Conservation (phyloP, 805 yeast species). For the Cyberlindnera japonica region DNA sequence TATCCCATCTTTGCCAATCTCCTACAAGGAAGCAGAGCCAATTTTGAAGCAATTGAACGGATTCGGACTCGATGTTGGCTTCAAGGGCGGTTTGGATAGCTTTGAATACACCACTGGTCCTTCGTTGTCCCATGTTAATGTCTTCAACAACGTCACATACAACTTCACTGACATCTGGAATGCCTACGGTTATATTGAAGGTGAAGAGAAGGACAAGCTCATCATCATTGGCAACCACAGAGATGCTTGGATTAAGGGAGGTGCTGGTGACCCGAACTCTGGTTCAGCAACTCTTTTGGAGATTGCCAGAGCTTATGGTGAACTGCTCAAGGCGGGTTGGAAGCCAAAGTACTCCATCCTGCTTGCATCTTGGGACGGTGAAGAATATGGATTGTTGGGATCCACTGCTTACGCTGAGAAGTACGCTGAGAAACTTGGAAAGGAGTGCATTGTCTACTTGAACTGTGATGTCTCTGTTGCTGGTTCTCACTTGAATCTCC, state of each 20-base stretch:
- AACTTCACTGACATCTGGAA: conserved; percentile 59
- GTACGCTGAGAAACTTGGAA: conserved; percentile 42
- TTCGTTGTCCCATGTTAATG: conserved; percentile 41
- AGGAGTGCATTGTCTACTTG: conserved; percentile 59
- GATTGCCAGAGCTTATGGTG: conserved; percentile 55
- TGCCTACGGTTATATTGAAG: conserved; percentile 58
- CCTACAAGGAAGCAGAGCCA: conserved; percentile 59
- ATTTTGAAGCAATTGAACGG: conserved; percentile 58
- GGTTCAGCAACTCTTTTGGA: conserved; percentile 68
- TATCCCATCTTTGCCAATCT: conserved; percentile 71
- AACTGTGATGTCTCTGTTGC: conserved; percentile 64
- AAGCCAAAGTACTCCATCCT: conserved; percentile 61
- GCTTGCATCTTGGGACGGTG: conserved; percentile 82
- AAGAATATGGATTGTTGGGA: conserved; percentile 71
- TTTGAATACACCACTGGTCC: conserved; percentile 55
- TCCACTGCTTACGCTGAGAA: conserved; percentile 77
- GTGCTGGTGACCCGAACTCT: conserved; percentile 76
- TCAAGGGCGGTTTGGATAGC: conserved; percentile 43
- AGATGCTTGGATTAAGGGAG: conserved; percentile 78
- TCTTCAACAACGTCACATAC: conserved; percentile 59
- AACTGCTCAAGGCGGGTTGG: conserved; percentile 54
- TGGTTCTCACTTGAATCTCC: conserved; percentile 48
- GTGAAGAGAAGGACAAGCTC: conserved; percentile 48
- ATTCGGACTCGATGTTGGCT: conserved; percentile 47
- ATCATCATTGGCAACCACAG: conserved; percentile 72